Percentiles rank a stretch among this genome's conserved stretches.
Evolutionary conservation across 352 stramenopile genomes (phyloP).

Genomic region (Phytophthora palmivora): DNA sequence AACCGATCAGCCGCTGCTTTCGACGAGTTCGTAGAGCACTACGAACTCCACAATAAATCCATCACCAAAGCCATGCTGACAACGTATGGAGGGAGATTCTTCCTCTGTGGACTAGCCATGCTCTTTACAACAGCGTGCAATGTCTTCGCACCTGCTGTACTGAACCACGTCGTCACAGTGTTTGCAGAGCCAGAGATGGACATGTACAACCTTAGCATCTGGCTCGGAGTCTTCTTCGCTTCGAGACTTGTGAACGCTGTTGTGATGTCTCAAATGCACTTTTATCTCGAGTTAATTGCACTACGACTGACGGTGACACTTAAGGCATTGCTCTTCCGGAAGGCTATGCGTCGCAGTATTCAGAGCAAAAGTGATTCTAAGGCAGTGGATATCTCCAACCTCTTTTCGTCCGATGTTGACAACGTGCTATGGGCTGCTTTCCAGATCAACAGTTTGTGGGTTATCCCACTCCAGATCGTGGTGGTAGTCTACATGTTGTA

Average conservation of each 20-base stretch:
- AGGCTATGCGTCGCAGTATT: constrained; percentile 41
- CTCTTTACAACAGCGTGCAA: constrained; percentile 41
- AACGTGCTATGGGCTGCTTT: too few species aligned
- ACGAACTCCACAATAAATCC: constrained; percentile 24
- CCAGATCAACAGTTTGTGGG: constrained; percentile 59
- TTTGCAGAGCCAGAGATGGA: constrained; percentile 29
- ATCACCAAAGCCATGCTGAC: constrained; percentile 36
- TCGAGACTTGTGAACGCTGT: constrained; percentile 43
- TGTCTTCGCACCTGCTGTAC: constrained; percentile 52
- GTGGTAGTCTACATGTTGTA: constrained; percentile 64
- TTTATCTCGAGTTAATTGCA: constrained; percentile 40
- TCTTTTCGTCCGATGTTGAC: constrained; percentile 93
- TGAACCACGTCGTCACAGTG: constrained; percentile 50
- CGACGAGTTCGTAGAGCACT: constrained; percentile 32
- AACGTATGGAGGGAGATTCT: constrained; percentile 36
- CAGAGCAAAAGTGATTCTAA: constrained; percentile 23
- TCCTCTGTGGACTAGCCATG: constrained; percentile 36
- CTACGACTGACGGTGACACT: constrained; percentile 46
- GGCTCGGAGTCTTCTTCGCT: too few species aligned
- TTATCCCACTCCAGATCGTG: constrained; percentile 53
- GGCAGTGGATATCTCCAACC: constrained; percentile 89
- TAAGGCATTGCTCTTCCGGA: constrained; percentile 52
- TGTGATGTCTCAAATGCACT: constrained; percentile 30
- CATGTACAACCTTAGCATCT: constrained; percentile 29
- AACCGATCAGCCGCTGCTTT: constrained; percentile 37